phyloP scores from a whole-genome alignment of 1,284 basidiomycete genomes.

The Fomitopsis schrenkii region DNA sequence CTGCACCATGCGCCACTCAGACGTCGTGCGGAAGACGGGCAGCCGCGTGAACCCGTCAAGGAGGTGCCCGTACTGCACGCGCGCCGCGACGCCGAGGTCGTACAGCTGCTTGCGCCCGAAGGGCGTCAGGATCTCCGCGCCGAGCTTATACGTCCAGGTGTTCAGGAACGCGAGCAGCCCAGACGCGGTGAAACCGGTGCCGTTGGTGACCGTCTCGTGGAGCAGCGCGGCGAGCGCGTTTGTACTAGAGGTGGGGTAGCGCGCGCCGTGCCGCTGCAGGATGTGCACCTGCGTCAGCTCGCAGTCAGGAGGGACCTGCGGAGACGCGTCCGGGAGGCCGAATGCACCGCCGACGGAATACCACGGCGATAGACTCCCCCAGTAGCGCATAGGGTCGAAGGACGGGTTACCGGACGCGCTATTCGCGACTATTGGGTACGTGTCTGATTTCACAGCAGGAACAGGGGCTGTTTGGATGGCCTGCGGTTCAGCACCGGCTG shows the following conservation, averaged over 20 bases:
- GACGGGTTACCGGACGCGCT: conserved; percentile 3
- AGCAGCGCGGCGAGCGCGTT: conserved; percentile 39
- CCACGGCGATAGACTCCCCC: conserved; percentile 58
- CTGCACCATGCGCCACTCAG: conserved; percentile 50
- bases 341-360: conserved; percentile 47
- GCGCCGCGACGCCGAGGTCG: conserved; percentile 44
- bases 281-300: conserved; percentile 48
- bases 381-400: conserved; percentile 30
- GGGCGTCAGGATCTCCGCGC: conserved; percentile 54
- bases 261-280: conserved; percentile 52
- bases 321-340: conserved; percentile 47
- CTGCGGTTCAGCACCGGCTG: conserved; percentile 25
- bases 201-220: conserved; percentile 28
- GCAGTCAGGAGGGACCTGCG: conserved; percentile 46
- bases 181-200: conserved; percentile 33
- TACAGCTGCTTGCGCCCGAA: conserved; percentile 54
- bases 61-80: conserved; percentile 54
- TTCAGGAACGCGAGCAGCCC: conserved; percentile 52
- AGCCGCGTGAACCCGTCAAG: conserved; percentile 47
- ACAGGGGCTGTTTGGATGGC: conserved; percentile 25
- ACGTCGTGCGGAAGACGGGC: conserved; percentile 61
- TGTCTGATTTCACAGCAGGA: conserved; percentile 16
- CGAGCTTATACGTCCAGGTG: conserved; percentile 50
- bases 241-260: conserved; percentile 44
- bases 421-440: conserved; percentile 19